These are phyloP conservation scores for Cladorrhinum samala DNA, from an alignment of 495 filamentous ascomycete genomes.

Conservation along the genomic window DNA sequence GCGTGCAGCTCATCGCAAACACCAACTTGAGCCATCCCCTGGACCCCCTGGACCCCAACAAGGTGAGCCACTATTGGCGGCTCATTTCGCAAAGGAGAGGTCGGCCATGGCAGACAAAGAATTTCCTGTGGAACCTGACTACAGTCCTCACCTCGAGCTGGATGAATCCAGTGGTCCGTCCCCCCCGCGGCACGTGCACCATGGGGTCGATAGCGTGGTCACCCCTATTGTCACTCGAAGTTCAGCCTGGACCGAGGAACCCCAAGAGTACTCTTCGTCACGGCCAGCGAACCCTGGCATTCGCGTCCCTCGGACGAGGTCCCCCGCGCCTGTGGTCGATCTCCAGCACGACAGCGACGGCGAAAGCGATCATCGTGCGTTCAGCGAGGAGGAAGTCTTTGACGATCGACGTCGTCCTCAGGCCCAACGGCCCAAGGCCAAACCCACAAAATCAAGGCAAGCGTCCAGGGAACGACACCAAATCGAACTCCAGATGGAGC, in stretches of 20 bases:
- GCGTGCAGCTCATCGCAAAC: not conserved
- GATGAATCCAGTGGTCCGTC: not conserved
- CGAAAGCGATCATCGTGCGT: conserved; percentile 10
- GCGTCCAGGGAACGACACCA: not conserved
- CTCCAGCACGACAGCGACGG: conserved; percentile 8
- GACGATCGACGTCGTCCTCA: not conserved
- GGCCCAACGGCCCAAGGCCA: not conserved
- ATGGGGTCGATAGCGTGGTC: not conserved
- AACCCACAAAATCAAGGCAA: not conserved
- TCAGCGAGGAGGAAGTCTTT: conserved; percentile 3
- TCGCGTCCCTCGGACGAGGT: not conserved
- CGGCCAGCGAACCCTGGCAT: conserved; percentile 14
- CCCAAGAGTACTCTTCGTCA: conserved; percentile 18
- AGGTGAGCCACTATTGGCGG: not conserved
- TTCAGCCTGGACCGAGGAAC: conserved; percentile 8
- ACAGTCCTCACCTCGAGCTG: conserved; percentile 3
- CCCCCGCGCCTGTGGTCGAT: not conserved
- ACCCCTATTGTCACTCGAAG: conserved; percentile 7
- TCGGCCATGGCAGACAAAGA: conserved; percentile 2
- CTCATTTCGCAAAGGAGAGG: not conserved
- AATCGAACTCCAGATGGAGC: not conserved
- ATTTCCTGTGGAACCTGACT: conserved; percentile 1
- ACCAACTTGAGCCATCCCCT: not conserved
- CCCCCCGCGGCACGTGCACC: not conserved
- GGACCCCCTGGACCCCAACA: not conserved